Conservation (phyloP, 768 basidiomycete species). For the Termitomyces sp. region DNA sequence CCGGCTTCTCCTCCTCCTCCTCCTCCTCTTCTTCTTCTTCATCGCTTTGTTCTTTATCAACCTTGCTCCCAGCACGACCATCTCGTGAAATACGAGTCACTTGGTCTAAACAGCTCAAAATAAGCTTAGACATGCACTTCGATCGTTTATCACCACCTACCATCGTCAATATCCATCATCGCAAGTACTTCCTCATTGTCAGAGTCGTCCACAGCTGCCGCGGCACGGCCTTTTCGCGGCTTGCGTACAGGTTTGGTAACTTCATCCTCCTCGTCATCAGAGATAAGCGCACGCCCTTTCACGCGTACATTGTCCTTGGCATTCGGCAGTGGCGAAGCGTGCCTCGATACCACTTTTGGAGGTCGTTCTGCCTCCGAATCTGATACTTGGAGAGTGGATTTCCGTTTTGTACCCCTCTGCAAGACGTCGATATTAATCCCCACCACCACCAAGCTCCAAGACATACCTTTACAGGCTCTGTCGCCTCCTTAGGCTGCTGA, state of each 20-base stretch:
- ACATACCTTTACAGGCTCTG: slow-evolving; percentile 19
- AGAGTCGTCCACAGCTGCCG: slow-evolving; percentile 32
- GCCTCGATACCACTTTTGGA: slow-evolving; percentile 7
- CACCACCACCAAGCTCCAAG: background rate
- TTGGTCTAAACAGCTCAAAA: slow-evolving; percentile 24
- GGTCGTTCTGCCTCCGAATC: slow-evolving; percentile 20
- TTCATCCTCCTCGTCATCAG: slow-evolving; percentile 62
- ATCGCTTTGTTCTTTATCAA: slow-evolving; percentile 20
- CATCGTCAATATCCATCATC: slow-evolving; percentile 80
- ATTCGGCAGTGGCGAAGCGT: slow-evolving; percentile 2
- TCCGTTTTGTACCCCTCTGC: slow-evolving; percentile 42
- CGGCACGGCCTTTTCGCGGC: slow-evolving; percentile 25
- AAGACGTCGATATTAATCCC: background rate
- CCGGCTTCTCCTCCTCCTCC: slow-evolving; percentile 21
- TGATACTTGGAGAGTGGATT: slow-evolving; percentile 32
- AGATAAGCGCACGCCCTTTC: slow-evolving; percentile 49
- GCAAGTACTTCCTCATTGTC: slow-evolving; percentile 49
- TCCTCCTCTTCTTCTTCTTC: slow-evolving; percentile 26
- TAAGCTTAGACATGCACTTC: background rate
- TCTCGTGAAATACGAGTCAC: slow-evolving; percentile 27
- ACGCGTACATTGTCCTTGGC: slow-evolving; percentile 29
- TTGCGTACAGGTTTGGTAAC: slow-evolving; percentile 30
- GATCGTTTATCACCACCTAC: slow-evolving; percentile 30
- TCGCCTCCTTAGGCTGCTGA: slow-evolving; percentile 16
- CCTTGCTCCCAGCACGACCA: slow-evolving; percentile 4